Evolutionary conservation across 2,329 filamentous ascomycete genomes (phyloP).

Genomic region (Akanthomyces lecanii): DNA sequence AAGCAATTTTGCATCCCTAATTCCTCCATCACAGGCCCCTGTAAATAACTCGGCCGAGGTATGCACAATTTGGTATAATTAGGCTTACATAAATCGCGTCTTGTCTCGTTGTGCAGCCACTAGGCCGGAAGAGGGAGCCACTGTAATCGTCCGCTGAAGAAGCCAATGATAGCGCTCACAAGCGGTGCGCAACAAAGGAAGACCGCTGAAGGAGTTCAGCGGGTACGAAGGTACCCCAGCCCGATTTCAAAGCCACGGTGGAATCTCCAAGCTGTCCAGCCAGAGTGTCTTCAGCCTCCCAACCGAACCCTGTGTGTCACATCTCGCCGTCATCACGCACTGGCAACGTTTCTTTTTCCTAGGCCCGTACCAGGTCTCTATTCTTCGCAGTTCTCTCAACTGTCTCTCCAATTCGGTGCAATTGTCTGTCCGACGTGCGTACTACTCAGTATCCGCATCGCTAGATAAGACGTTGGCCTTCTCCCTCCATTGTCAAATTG

Average conservation of each 20-base stretch:
- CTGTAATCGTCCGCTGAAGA: background rate
- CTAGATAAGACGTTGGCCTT: background rate
- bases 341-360: background rate
- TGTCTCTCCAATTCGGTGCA: background rate
- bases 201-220: background rate
- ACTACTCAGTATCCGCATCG: background rate
- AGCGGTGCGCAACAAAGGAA: background rate
- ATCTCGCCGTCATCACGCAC: background rate
- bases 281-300: background rate
- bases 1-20: slow-evolving; percentile 11
- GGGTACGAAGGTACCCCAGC: slow-evolving; percentile 1
- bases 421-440: background rate
- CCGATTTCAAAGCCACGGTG: slow-evolving; percentile 19
- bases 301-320: background rate
- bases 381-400: slow-evolving; percentile 1
- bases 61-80: slow-evolving; percentile 8
- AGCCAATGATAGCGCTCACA: background rate
- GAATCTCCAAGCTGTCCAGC: slow-evolving; percentile 16
- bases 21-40: slow-evolving; percentile 9
- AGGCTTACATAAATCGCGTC: slow-evolving; percentile 11
- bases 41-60: slow-evolving; percentile 10
- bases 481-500: background rate
- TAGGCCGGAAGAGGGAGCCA: slow-evolving; percentile 1
- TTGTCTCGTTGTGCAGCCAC: slow-evolving; percentile 4
- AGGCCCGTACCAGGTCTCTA: background rate